Base-by-base conservation (phyloP, 169 alveolate species). In the Plasmodium sp. region DNA sequence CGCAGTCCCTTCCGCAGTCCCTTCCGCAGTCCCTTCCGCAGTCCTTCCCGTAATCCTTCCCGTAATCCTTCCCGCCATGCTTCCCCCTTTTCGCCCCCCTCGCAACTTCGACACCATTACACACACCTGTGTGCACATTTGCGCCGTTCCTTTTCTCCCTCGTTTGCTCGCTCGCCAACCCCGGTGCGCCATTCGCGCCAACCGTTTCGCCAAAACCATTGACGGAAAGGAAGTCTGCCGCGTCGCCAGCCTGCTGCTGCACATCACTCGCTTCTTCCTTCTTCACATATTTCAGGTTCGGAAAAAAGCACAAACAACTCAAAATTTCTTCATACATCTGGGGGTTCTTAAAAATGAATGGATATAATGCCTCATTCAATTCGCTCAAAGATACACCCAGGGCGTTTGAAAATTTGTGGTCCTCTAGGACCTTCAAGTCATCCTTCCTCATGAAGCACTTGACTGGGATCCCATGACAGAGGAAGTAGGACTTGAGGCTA, bases 291-390 rank as follows among this genome's bases (percentile, higher is more conserved):
- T 92, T 83, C 75, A 92, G 48, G 62, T 92, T 81, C 0, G 95
- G 95, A 74, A 92, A 92, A 73, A 92, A 92, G 16, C 95, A 92
- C 7, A 92, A 83, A 18, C 33, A 71, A 39, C 82, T 82, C 67
- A 92, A 72, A 45, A 92, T 72, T 18, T 92, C 95, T 71, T 92
- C 95, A 92, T 92, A 92, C 71, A 92, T 67, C 39, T 92, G 95
- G 51, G 95, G 95, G 45, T 92, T 92, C 83, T 83, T 92, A 92
- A 92, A 92, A 2, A 92, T 92, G 51, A 82, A 83, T 43, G 92
- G 95, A 33, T 92, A 92, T 81, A 92, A 71, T 18, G 95, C 92
- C 75, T 92, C 85, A 83, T 92, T 92, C 48, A 92, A 58, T 31
- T 92, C 86, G 34, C 22, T 92, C 12, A 92, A 82, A 3, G 95